Percentiles rank a stretch among this genome's conserved stretches.
These are phyloP conservation scores for Fusarium paranaense DNA, from an alignment of 2,329 filamentous ascomycete species.

Conservation along the genomic window DNA sequence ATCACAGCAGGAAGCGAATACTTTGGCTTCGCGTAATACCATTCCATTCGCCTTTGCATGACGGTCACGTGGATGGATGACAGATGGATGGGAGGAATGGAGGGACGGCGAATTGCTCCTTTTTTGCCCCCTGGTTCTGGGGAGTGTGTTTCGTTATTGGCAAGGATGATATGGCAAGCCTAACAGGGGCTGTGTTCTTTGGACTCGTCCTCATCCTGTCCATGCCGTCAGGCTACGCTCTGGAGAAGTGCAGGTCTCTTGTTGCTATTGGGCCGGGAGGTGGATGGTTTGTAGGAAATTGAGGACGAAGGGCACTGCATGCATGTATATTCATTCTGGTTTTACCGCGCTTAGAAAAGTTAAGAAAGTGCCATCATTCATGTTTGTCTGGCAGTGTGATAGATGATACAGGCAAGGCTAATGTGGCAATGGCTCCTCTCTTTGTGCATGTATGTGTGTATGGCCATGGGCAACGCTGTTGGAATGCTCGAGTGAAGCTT, in stretches of 20 bases:
- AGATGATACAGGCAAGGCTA: not conserved
- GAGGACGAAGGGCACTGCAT: conserved; percentile 32
- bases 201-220: conserved; percentile 8
- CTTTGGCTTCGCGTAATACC: conserved; percentile 89
- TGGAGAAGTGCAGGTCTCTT: conserved; percentile 51
- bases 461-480: not conserved
- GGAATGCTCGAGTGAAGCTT: not conserved
- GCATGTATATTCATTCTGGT: conserved; percentile 12
- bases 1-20: conserved; percentile 98
- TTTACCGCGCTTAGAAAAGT: conserved; percentile 22
- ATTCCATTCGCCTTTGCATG: conserved; percentile 33
- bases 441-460: not conserved
- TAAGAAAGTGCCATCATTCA: conserved; percentile 5
- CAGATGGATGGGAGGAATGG: conserved; percentile 28
- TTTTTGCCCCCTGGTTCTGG: conserved; percentile 11
- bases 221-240: conserved; percentile 10
- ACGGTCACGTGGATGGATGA: conserved; percentile 24
- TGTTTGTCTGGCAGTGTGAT: not conserved
- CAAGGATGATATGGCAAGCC: conserved; percentile 20
- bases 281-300: conserved; percentile 16
- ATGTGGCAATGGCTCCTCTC: not conserved
- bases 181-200: conserved; percentile 18
- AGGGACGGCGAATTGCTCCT: conserved; percentile 8
- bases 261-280: conserved; percentile 19
- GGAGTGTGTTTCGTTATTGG: conserved; percentile 17